phyloP scores from a whole-genome alignment of 805 yeast species.

The Cyberlindnera xishuangbannaensis region DNA sequence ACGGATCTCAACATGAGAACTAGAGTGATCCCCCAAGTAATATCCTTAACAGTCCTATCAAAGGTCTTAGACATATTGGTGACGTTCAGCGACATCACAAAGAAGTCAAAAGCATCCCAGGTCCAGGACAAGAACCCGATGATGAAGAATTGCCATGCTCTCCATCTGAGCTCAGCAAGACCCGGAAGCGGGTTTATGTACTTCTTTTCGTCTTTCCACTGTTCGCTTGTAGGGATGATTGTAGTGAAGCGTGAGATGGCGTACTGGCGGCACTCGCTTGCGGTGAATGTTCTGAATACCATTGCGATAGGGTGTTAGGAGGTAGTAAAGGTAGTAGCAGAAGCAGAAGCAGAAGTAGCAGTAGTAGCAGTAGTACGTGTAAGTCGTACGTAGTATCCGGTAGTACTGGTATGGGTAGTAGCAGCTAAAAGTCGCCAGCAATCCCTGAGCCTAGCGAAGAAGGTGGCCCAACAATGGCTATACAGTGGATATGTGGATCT shows the following conservation, averaged over 20 bases:
- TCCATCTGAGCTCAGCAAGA: slow-evolving; percentile 39
- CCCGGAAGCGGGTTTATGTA: slow-evolving; percentile 60
- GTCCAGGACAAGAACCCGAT: slow-evolving; percentile 57
- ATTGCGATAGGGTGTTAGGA: too few relatives aligned
- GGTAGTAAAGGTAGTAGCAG: too few relatives aligned
- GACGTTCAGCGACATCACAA: slow-evolving; percentile 49
- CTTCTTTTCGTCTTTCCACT: slow-evolving; percentile 30
- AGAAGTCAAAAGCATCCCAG: slow-evolving; percentile 63
- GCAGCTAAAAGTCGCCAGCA: too few relatives aligned
- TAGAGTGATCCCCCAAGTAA: slow-evolving; percentile 55
- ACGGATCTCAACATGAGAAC: slow-evolving; percentile 65
- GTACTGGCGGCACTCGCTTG: slow-evolving; percentile 10
- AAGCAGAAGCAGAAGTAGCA: too few relatives aligned
- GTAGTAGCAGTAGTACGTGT: too few relatives aligned
- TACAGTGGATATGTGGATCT: too few relatives aligned
- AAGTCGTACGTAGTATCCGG: too few relatives aligned
- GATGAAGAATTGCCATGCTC: slow-evolving; percentile 49
- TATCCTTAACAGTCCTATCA: slow-evolving; percentile 39
- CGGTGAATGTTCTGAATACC: slow-evolving; percentile 10
- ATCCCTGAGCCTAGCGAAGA: too few relatives aligned
- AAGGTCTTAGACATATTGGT: slow-evolving; percentile 41
- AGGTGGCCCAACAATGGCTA: too few relatives aligned
- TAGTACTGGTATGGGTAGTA: too few relatives aligned
- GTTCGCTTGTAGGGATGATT: slow-evolving; percentile 41
- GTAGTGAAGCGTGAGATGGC: slow-evolving; percentile 40